These are phyloP conservation scores for Exophiala sp. DNA, from an alignment of 2,329 filamentous ascomycete species.

Conservation along the genomic window DNA sequence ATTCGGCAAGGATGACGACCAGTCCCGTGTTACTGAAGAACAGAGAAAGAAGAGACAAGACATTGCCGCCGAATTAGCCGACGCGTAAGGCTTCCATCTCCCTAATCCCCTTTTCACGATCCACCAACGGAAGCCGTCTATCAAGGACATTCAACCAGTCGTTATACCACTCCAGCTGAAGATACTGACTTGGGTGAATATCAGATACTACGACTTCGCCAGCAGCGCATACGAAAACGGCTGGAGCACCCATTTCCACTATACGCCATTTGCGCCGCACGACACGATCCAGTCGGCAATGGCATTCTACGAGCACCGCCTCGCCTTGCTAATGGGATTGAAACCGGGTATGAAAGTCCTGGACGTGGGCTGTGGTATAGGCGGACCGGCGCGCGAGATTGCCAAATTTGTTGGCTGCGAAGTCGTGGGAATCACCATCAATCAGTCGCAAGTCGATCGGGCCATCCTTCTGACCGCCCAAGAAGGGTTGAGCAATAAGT, in stretches of 20 bases:
- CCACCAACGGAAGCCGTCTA: too few relatives aligned
- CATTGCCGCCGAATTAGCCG: conserved; percentile 8
- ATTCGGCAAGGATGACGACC: conserved; percentile 9
- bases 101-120: too few relatives aligned
- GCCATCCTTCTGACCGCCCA: conserved; percentile 20
- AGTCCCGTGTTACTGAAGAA: conserved; percentile 7
- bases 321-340: conserved; percentile 29
- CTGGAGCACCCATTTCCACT: conserved; percentile 28
- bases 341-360: conserved; percentile 29
- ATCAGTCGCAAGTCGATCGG: conserved; percentile 30
- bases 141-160: too few relatives aligned
- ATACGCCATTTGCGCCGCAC: conserved; percentile 26
- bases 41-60: conserved; percentile 9
- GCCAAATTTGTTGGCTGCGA: conserved; percentile 30
- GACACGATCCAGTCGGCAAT: conserved; percentile 24
- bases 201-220: conserved; percentile 29
- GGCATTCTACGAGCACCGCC: conserved; percentile 30
- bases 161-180: too few relatives aligned
- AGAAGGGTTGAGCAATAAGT: conserved; percentile 19
- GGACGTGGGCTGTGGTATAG: conserved; percentile 34
- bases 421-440: conserved; percentile 31
- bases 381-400: conserved; percentile 31
- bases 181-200: too few relatives aligned
- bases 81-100: conserved; percentile 21
- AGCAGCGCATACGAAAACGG: conserved; percentile 25